These are phyloP conservation scores for Penicillium bovifimosum DNA, from an alignment of 495 filamentous ascomycete genomes.

Conservation along the genomic window DNA sequence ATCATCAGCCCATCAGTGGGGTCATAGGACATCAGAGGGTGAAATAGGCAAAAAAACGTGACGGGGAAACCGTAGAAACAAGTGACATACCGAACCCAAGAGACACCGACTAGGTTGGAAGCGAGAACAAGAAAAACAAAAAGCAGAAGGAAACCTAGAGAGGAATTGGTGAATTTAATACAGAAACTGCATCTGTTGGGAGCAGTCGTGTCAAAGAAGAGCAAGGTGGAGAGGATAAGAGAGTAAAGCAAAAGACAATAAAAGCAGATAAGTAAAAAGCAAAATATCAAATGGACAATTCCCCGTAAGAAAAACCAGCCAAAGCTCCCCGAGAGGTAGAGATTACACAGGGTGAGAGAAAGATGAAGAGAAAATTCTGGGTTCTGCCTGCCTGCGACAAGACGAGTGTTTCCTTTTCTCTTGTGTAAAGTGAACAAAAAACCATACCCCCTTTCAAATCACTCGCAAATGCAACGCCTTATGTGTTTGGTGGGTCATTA, in stretches of 20 bases:
- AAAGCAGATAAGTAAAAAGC: too few species aligned
- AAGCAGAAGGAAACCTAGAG: slow-evolving; percentile 26
- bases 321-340: slow-evolving; percentile 41
- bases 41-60: slow-evolving; percentile 12
- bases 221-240: slow-evolving; percentile 1
- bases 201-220: slow-evolving; percentile 25
- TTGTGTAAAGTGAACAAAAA: slow-evolving; percentile 15
- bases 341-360: slow-evolving; percentile 42
- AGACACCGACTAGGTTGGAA: slow-evolving; percentile 23
- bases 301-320: slow-evolving; percentile 32
- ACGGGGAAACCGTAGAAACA: slow-evolving; percentile 11
- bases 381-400: slow-evolving; percentile 18
- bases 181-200: slow-evolving; percentile 23
- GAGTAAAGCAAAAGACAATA: slow-evolving; percentile 12
- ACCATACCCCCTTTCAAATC: slow-evolving; percentile 27
- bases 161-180: slow-evolving; percentile 38
- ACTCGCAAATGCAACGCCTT: slow-evolving; percentile 36
- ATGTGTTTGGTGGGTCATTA: slow-evolving; percentile 22
- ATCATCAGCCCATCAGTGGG: slow-evolving; percentile 14
- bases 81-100: slow-evolving; percentile 24
- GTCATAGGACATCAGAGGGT: slow-evolving; percentile 4
- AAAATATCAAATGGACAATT: slow-evolving; percentile 19
- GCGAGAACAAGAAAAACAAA: slow-evolving; percentile 12
- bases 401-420: slow-evolving; percentile 9
- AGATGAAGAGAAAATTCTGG: slow-evolving; percentile 26